These are phyloP conservation scores for Akanthomyces dipterigenus DNA, from an alignment of 2,329 filamentous ascomycete species.

Conservation along the genomic window DNA sequence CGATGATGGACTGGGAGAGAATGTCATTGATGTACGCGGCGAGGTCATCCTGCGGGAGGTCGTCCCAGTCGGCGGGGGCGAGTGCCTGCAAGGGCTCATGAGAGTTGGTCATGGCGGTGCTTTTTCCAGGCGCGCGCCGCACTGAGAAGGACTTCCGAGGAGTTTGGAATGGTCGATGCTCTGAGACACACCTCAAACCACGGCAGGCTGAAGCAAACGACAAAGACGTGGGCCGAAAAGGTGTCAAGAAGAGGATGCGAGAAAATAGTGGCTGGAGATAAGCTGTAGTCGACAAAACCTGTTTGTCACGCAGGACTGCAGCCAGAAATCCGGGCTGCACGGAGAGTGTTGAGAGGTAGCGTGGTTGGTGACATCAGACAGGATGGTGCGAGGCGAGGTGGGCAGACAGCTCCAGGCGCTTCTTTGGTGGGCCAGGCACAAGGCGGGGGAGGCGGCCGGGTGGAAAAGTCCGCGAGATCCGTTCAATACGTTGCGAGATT, in stretches of 20 bases:
- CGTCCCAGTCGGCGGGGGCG: constrained; percentile 47
- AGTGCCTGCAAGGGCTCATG: constrained; percentile 54
- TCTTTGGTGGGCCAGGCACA: constrained; percentile 2
- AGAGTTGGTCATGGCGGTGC: constrained; percentile 42
- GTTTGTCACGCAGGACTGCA: background rate
- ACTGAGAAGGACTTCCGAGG: background rate
- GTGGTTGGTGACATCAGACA: background rate
- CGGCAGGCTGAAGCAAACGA: background rate
- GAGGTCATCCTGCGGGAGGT: constrained; percentile 40
- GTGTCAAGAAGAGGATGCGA: background rate
- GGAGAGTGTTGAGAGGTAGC: background rate
- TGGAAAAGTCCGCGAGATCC: background rate
- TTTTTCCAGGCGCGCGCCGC: background rate
- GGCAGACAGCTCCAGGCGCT: background rate
- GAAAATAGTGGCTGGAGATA: background rate
- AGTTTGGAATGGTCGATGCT: background rate
- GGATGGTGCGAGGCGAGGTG: background rate
- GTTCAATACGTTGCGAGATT: background rate
- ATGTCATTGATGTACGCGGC: constrained; percentile 49
- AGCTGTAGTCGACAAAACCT: background rate
- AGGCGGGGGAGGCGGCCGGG: background rate
- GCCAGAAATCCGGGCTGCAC: background rate
- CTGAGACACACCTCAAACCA: background rate
- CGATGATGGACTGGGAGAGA: constrained; percentile 60
- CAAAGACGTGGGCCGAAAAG: background rate